Percentiles rank a stretch among this genome's conserved stretches.
These are phyloP conservation scores for Tolypocladium ovalisporum DNA, from an alignment of 2,329 filamentous ascomycete genomes.

Conservation along the genomic window DNA sequence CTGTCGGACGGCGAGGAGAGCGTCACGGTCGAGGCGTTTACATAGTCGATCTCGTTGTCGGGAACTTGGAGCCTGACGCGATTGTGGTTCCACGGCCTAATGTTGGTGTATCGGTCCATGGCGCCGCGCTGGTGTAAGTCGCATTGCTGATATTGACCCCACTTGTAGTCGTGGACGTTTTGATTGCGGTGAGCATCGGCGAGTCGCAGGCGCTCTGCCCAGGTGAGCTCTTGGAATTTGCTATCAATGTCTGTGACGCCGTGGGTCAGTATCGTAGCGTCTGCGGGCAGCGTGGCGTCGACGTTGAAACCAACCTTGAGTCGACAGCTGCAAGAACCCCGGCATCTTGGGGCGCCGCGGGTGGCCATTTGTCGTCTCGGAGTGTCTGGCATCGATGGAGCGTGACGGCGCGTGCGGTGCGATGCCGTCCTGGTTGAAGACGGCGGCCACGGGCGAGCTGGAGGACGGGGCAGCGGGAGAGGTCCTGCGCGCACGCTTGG, in stretches of 20 bases:
- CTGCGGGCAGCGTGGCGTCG: background rate
- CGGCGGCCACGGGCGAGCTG: slow-evolving; percentile 17
- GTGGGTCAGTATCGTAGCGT: slow-evolving; percentile 4
- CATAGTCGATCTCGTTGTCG: slow-evolving; percentile 62
- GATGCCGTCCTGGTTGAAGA: slow-evolving; percentile 25
- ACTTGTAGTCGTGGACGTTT: slow-evolving; percentile 17
- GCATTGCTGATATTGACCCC: slow-evolving; percentile 23
- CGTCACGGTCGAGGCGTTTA: slow-evolving; percentile 67
- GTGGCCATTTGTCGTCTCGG: slow-evolving; percentile 1
- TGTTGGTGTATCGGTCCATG: slow-evolving; percentile 79
- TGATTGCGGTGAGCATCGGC: slow-evolving; percentile 27
- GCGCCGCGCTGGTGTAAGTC: slow-evolving; percentile 16
- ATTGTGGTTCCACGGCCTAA: slow-evolving; percentile 82
- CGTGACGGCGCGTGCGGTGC: slow-evolving; percentile 8
- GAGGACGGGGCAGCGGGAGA: slow-evolving; percentile 23
- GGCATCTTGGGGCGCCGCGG: slow-evolving; percentile 20
- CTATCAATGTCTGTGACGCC: slow-evolving; percentile 30
- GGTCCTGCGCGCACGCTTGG: slow-evolving; percentile 33
- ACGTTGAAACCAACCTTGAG: slow-evolving; percentile 20
- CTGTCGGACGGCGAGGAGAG: slow-evolving; percentile 34
- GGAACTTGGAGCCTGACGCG: slow-evolving; percentile 73
- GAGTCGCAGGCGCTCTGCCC: slow-evolving; percentile 40
- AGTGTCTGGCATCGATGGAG: slow-evolving; percentile 9
- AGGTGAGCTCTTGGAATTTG: slow-evolving; percentile 42
- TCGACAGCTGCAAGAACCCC: slow-evolving; percentile 25